A percentile compares a stretch with the other conserved stretches of the same genome.
Conservation (phyloP, 768 basidiomycete genomes). For the Neoboletus subvelutipes region DNA sequence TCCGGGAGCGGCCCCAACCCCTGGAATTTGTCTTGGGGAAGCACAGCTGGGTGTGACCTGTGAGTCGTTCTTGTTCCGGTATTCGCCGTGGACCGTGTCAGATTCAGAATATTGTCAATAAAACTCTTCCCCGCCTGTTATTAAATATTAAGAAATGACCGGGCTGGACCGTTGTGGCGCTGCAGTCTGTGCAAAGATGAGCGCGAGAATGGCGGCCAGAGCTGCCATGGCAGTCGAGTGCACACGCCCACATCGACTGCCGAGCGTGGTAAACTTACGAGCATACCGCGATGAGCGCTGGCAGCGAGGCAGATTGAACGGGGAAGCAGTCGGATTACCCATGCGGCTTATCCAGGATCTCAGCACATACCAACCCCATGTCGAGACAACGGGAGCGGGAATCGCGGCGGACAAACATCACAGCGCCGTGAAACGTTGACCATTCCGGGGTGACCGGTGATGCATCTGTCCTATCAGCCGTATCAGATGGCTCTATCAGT, state of each 20-base stretch:
- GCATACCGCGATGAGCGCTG: conserved; percentile 14
- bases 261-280: conserved; percentile 14
- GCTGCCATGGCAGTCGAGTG: not conserved
- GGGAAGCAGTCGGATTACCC: conserved; percentile 5
- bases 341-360: not conserved
- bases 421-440: conserved; percentile 25
- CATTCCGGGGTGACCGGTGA: conserved; percentile 2
- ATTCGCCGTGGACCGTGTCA: conserved; percentile 15
- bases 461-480: conserved; percentile 25
- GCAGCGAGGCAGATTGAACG: conserved; percentile 4
- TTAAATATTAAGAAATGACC: not conserved
- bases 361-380: not conserved
- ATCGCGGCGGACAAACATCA: conserved; percentile 19
- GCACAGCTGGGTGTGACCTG: not conserved
- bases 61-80: conserved; percentile 6
- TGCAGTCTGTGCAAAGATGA: conserved; percentile 14
- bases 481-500: conserved; percentile 28
- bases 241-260: not conserved
- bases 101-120: too few relatives aligned
- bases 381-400: not conserved
- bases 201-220: conserved; percentile 9
- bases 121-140: not conserved
- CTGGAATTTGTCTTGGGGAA: conserved; percentile 5
- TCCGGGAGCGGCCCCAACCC: conserved; percentile 3
- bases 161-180: conserved; percentile 16